phyloP scores from a whole-genome alignment of 768 basidiomycete species.

The Hemileccinum impolitum region DNA sequence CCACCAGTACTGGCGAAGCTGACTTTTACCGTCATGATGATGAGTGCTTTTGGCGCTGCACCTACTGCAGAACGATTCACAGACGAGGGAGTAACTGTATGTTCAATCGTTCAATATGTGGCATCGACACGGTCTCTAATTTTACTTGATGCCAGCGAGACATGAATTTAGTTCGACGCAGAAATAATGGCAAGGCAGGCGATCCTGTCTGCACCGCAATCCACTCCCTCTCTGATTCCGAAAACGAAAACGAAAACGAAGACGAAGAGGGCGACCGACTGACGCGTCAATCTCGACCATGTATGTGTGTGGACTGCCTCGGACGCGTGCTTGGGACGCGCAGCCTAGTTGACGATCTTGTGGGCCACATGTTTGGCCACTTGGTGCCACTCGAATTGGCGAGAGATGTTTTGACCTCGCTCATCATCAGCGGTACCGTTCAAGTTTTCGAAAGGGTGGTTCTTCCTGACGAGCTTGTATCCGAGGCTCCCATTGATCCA shows the following conservation, averaged over 20 bases:
- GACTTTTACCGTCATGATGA: no score
- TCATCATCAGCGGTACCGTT: neutral
- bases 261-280: neutral
- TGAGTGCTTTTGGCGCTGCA: no score
- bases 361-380: constrained; percentile 1
- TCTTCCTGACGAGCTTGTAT: no score
- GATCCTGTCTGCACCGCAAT: neutral
- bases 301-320: neutral
- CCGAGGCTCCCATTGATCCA: neutral
- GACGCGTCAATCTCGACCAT: neutral
- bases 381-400: neutral
- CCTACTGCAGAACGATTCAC: neutral
- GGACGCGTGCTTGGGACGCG: neutral
- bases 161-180: neutral
- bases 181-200: neutral
- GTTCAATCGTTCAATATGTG: neutral
- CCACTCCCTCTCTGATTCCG: neutral
- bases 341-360: neutral
- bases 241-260: neutral
- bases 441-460: neutral
- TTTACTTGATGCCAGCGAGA: neutral
- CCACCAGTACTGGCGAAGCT: no score
- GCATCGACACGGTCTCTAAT: neutral
- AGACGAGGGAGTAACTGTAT: neutral
- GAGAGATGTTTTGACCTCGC: neutral